Evolutionary conservation across 192 early-diverging fungal species (phyloP).

Genomic region (Linnemannia exigua): DNA sequence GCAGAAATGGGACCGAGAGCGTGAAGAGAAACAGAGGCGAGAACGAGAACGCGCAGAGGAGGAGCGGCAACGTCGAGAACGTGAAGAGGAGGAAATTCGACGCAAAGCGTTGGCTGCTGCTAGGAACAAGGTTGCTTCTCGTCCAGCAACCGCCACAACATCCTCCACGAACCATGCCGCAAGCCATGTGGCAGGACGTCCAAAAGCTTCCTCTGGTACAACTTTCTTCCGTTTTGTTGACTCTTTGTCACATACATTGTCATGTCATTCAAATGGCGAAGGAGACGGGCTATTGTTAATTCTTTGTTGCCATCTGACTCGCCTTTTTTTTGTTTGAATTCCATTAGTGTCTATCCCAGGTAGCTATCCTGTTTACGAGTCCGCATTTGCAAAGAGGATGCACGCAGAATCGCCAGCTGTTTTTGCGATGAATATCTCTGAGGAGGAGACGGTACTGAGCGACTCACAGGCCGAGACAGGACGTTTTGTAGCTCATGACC

Average conservation of each 20-base stretch:
- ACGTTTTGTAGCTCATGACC: neutral
- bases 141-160: neutral
- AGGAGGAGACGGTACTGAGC: conserved; percentile 40
- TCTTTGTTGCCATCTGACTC: neutral
- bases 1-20: conserved; percentile 15
- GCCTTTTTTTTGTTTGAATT: neutral
- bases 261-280: neutral
- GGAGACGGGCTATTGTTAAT: neutral
- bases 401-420: conserved; percentile 26
- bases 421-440: conserved; percentile 27
- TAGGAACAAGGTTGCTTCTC: neutral
- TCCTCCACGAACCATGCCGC: conserved; percentile 7
- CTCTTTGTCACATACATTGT: neutral
- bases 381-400: conserved; percentile 10
- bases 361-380: conserved; percentile 14
- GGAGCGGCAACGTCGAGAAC: neutral
- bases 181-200: conserved; percentile 25
- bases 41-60: conserved; percentile 20
- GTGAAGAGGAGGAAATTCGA: neutral
- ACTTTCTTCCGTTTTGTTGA: neutral
- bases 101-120: neutral
- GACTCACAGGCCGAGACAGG: conserved; percentile 8
- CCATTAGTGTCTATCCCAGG: conserved; percentile 25
- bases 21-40: neutral
- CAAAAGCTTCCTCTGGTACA: conserved; percentile 45